Evolutionary conservation across 179 eudicot species (phyloP), one percentile per base, ranked within the genome.

Genomic region (Camellia oleifera): DNA sequence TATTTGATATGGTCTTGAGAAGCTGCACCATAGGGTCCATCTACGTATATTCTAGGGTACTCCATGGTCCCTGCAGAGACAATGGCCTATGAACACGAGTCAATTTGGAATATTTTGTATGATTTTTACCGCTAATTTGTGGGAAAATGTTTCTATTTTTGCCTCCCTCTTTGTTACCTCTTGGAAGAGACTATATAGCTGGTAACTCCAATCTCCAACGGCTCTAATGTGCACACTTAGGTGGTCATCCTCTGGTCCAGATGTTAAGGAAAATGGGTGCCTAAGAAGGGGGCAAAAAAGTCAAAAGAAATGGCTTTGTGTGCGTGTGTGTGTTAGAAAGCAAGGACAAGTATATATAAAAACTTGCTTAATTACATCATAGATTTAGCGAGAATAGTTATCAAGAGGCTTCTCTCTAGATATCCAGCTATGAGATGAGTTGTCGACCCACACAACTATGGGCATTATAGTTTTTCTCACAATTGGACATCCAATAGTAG

Each of bases 201-300:
- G 40, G 15, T 83, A 69, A 69, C 84, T 86, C 88, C 86, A 86
- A 72, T 86, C 88, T 60, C 88, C 88, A 2, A 78, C 78, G 32
- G 81, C 68, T 45, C 81, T 79, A 44, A 86, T 84, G 62, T 83
- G 86, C 46, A 86, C 71, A 66, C 86, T 83, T 65, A 86, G 74
- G 70, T 83, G 77, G 69, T 76, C 79, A 66, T 83, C 88, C 17
- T 61, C 82, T 78, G 86, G 88, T 54, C 80, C 86, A 10, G 86
- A 86, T 64, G 88, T 86, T 69, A 86, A 71, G 2, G 88, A 86
- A 81, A 83, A 83, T 58, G 88, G 88, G 82, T 86, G 88, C 88
- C 88, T 86, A 76, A 61, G 80, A 53, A 40, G 7, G 17, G 44
- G 13, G 15, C 42, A 66, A 9, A 66, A 66, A 32, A 3, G 11